A percentile compares a stretch with the other conserved stretches of the same genome.
phyloP scores from a whole-genome alignment of 768 basidiomycete genomes.

The Dioszegia crocea region DNA sequence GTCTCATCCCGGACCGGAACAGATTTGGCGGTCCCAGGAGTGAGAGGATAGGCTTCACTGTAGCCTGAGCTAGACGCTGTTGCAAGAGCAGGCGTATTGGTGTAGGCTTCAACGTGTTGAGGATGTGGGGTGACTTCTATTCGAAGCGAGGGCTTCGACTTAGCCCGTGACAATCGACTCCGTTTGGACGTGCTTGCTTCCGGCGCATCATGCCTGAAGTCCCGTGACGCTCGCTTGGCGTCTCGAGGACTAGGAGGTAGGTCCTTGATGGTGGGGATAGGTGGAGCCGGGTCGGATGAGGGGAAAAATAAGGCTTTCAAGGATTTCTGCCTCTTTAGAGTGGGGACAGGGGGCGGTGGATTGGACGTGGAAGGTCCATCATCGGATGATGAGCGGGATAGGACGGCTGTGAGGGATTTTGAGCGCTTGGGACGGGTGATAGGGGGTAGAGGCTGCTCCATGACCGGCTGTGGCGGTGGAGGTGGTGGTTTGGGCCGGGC shows the following conservation, averaged over 20 bases:
- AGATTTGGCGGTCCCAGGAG: not conserved
- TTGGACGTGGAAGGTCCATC: slow-evolving; percentile 4
- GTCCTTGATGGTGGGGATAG: not conserved
- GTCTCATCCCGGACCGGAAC: not conserved
- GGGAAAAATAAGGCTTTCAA: slow-evolving; percentile 36
- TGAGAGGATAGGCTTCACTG: not conserved
- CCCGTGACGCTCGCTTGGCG: not conserved
- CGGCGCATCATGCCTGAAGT: not conserved
- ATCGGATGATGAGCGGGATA: slow-evolving; percentile 10
- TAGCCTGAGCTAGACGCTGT: slow-evolving; percentile 6
- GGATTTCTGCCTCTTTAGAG: slow-evolving; percentile 26
- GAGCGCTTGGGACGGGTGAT: slow-evolving; percentile 6
- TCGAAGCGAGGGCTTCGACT: slow-evolving; percentile 20
- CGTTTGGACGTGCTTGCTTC: slow-evolving; percentile 12
- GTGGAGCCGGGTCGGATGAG: not conserved
- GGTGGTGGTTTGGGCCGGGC: not conserved
- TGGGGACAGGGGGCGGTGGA: slow-evolving; percentile 7
- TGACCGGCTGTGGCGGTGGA: not conserved
- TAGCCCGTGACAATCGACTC: slow-evolving; percentile 12
- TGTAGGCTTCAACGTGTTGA: not conserved
- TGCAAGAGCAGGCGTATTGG: not conserved
- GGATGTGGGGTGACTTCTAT: slow-evolving; percentile 14
- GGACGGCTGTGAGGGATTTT: slow-evolving; percentile 10
- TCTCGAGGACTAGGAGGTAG: not conserved
- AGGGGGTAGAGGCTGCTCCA: not conserved